Conservation (phyloP, 83 land plant species). For the Picea abies region DNA sequence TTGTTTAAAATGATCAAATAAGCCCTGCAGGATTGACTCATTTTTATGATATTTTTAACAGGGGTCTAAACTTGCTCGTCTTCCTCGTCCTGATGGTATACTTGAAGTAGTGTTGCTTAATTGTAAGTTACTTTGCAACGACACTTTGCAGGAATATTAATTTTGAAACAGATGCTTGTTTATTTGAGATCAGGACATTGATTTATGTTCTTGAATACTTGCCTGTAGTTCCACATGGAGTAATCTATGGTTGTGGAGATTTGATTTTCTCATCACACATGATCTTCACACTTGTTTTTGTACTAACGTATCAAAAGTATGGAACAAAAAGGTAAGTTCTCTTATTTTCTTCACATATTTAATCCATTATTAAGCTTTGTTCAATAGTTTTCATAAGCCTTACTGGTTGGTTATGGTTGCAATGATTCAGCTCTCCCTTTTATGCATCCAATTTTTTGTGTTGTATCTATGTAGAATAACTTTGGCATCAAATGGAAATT, state of each 20-base stretch:
- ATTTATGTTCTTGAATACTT: conserved; percentile 7
- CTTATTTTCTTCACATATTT: too few relatives aligned
- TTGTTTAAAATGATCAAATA: neutral
- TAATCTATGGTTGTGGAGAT: conserved; percentile 92
- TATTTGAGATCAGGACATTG: neutral
- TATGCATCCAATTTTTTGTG: too few relatives aligned
- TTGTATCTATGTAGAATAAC: neutral
- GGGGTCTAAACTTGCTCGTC: conserved; percentile 78
- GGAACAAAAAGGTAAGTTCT: conserved; percentile 61
- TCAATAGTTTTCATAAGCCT: too few relatives aligned
- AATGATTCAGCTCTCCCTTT: too few relatives aligned
- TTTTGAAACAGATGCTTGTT: neutral
- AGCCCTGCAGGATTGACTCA: neutral
- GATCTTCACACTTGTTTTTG: conserved; percentile 95
- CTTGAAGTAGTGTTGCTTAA: conserved; percentile 60
- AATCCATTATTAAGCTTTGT: too few relatives aligned
- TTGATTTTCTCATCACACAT: conserved; percentile 96
- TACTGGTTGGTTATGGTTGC: too few relatives aligned
- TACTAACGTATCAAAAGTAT: conserved; percentile 83
- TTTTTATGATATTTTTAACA: conserved; percentile 16
- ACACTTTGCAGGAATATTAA: neutral
- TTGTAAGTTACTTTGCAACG: conserved; percentile 30
- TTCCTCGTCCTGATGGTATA: conserved; percentile 64
- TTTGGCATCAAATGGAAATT: neutral
- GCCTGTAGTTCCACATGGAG: conserved; percentile 81